Conservation (phyloP, 352 stramenopile genomes). For the Elongisporangium senticosum region DNA sequence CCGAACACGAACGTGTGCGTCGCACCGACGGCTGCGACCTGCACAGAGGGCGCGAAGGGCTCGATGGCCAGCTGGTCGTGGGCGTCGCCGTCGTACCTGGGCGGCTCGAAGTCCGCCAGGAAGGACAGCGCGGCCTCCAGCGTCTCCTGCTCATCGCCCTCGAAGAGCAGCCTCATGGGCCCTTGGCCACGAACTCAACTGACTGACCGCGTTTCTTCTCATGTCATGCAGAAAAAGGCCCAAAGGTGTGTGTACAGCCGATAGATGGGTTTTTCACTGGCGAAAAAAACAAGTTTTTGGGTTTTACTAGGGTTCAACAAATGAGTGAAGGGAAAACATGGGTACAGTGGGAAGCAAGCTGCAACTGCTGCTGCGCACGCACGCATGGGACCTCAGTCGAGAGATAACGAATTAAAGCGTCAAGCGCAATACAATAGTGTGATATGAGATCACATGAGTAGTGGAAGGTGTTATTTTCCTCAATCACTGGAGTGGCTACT, state of each 20-base stretch:
- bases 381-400: too few relatives aligned
- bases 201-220: background rate
- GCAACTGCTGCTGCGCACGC: too few relatives aligned
- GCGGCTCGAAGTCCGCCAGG: slow-evolving; percentile 19
- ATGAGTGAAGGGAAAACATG: background rate
- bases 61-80: background rate
- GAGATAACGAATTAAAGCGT: background rate
- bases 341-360: background rate
- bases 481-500: background rate
- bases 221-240: background rate
- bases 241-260: background rate
- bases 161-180: background rate
- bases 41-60: background rate
- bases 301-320: background rate
- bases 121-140: slow-evolving; percentile 14
- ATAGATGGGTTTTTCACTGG: background rate
- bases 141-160: slow-evolving; percentile 17
- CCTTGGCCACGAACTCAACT: background rate
- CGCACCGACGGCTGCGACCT: background rate
- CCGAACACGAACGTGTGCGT: background rate
- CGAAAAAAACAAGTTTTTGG: background rate
- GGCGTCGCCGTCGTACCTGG: background rate
- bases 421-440: too few relatives aligned
- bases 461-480: too few relatives aligned
- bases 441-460: too few relatives aligned